phyloP scores from a whole-genome alignment of 176 grass and related monocot species.

The Aegilops speltoides region DNA sequence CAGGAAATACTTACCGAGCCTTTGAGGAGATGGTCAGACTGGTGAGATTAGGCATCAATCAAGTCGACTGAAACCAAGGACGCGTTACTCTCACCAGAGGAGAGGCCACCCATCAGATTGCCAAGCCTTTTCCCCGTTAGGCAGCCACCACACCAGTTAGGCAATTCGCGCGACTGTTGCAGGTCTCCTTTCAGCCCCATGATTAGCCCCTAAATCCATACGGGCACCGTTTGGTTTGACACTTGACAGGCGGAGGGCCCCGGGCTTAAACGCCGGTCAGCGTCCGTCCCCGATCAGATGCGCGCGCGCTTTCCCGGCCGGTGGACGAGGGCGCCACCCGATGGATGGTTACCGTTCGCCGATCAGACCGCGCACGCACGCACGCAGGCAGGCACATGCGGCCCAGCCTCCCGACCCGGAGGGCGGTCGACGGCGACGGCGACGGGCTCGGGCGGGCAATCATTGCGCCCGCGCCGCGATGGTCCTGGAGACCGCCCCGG shows the following conservation, averaged over 20 bases:
- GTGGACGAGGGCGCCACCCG: not conserved
- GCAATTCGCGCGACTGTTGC: not conserved
- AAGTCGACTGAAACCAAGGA: not conserved
- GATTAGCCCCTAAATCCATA: not conserved
- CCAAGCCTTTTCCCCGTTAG: not conserved
- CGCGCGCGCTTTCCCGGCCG: not conserved
- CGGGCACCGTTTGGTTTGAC: not conserved
- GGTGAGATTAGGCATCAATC: not conserved
- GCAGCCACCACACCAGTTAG: not conserved
- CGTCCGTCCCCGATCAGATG: slow-evolving; percentile 28
- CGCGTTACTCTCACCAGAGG: not conserved
- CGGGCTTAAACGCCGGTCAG: not conserved
- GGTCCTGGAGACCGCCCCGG: not conserved
- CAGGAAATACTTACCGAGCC: too few relatives aligned
- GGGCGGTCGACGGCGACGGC: not conserved
- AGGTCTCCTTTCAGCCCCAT: not conserved
- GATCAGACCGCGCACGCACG: not conserved
- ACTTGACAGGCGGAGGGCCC: not conserved
- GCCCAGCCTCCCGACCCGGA: not conserved
- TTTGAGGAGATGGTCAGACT: too few relatives aligned
- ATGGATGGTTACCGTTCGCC: not conserved
- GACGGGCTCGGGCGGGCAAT: slow-evolving; percentile 1
- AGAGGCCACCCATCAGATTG: not conserved
- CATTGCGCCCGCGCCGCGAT: not conserved
- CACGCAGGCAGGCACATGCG: not conserved